Evolutionary conservation across 108 stramenopile species (phyloP).

Genomic region (Aurantiochytrium sp.): DNA sequence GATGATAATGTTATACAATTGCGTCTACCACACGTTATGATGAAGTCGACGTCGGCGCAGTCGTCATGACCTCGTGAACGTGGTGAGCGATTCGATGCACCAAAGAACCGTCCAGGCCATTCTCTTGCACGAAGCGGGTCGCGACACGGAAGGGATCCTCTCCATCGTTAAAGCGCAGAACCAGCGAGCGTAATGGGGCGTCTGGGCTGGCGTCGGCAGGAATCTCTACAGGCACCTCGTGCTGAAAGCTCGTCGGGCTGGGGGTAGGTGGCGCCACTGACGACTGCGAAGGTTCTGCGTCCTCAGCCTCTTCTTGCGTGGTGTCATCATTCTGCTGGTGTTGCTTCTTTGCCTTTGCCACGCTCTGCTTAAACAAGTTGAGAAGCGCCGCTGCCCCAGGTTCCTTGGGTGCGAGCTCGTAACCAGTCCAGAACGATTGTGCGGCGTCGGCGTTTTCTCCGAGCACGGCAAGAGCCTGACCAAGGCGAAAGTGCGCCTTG

Average conservation of each 20-base stretch:
- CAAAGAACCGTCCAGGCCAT: background rate
- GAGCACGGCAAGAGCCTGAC: background rate
- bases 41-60: too few relatives aligned
- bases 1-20: too few relatives aligned
- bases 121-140: background rate
- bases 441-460: background rate
- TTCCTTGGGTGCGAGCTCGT: constrained; percentile 9
- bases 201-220: background rate
- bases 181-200: background rate
- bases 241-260: background rate
- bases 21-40: too few relatives aligned
- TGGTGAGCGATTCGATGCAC: constrained; percentile 10
- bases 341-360: background rate
- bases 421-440: background rate
- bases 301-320: background rate
- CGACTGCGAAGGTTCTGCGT: too few relatives aligned
- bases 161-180: background rate
- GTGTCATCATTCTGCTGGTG: background rate
- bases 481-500: background rate
- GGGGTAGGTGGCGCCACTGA: background rate
- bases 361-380: background rate
- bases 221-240: constrained; percentile 3
- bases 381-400: background rate
- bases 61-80: background rate
- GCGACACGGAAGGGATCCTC: background rate